Evolutionary conservation across 2,329 filamentous ascomycete species (phyloP).

Genomic region (Ophiosphaerella korrae): DNA sequence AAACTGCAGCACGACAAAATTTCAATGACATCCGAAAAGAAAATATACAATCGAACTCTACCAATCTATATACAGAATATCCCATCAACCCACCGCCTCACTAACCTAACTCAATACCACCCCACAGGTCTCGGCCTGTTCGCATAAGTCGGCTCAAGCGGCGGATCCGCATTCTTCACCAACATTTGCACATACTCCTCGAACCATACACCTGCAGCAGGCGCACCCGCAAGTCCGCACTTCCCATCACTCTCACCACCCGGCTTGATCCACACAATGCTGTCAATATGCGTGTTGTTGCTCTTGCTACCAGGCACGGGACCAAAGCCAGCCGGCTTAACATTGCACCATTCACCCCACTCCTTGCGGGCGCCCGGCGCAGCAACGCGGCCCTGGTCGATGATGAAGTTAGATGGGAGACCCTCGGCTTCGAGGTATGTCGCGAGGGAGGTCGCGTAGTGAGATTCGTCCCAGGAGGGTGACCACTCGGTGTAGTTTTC

Average conservation of each 20-base stretch:
- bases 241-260: constrained; percentile 35
- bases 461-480: constrained; percentile 31
- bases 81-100: neutral
- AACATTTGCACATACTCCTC: constrained; percentile 37
- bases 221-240: constrained; percentile 32
- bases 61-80: neutral
- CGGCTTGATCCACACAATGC: constrained; percentile 39
- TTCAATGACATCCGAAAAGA: neutral
- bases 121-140: neutral
- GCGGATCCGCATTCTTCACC: constrained; percentile 31
- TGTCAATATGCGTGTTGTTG: constrained; percentile 33
- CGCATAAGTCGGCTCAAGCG: constrained; percentile 29
- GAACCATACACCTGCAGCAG: constrained; percentile 35
- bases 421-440: constrained; percentile 29
- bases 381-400: constrained; percentile 35
- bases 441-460: constrained; percentile 28
- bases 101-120: neutral
- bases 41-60: constrained; percentile 1
- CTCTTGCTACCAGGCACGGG: constrained; percentile 17
- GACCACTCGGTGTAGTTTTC: constrained; percentile 33
- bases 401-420: constrained; percentile 33
- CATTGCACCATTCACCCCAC: constrained; percentile 41
- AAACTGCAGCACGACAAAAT: too few species aligned
- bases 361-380: constrained; percentile 26
- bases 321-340: constrained; percentile 31